Base-by-base conservation (phyloP, 2,329 filamentous ascomycete genomes). In the Paraphoma chrysanthemicola region DNA sequence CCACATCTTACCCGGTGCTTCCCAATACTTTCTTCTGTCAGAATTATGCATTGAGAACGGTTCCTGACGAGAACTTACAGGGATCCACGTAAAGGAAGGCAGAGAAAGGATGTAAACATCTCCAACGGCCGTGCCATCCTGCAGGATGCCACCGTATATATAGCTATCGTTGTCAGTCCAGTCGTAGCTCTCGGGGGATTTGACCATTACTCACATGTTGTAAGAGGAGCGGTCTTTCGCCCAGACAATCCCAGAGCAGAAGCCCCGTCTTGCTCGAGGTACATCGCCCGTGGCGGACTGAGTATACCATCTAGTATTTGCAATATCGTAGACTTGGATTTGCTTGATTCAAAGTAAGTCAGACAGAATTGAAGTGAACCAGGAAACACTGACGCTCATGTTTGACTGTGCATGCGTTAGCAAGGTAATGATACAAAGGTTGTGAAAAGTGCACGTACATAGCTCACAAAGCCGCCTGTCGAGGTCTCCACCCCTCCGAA, bases 61-160 rank as follows among this genome's bases (percentile, higher is more conserved):
- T 29, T n/a, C n/a, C n/a, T n/a, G n/a, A n/a, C n/a, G 6, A 10
- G 3, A 9, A 56, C 55, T 48, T 16, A 62, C 78, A 59, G 82
- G 82, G 55, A 86, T 83, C 86, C 86, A 89, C 5, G 78, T 82
- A 68, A 88, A 89, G 8, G 83, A 82, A 1, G 86, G 86, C 8
- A 88, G 74, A 8, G 82, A 81, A 14, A 88, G 78, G 48, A 88
- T 82, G 63, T 86, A 88, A 54, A 86, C 78, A 71, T 88, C 86
- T 62, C 86, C 83, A 62, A 80, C 86, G n/a, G 84, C 85, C 10
- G 79, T 73, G 0, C 77, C 79, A 23, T 82, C 71, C 1, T 78
- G 74, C 47, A 82, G 77, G 16, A 79, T 74, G 10, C 86, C 86
- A 46, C 86, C 86, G 64, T 86, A 87, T 4, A 88, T 68, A 61